These are phyloP conservation scores for Earliella scabrosa DNA, from an alignment of 1,284 basidiomycete species.

Conservation along the genomic window DNA sequence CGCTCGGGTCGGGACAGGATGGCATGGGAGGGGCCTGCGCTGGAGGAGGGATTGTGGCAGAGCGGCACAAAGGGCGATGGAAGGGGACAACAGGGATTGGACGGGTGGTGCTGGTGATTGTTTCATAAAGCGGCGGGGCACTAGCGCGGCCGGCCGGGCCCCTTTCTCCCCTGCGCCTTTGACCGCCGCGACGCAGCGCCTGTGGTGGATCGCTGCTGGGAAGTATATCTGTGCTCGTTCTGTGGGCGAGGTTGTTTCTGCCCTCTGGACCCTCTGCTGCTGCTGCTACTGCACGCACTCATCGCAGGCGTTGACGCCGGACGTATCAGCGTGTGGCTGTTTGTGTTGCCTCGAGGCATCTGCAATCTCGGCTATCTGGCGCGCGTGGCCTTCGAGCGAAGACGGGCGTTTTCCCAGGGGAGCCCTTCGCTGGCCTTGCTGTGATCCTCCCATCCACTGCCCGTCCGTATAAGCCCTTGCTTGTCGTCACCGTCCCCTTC, in stretches of 20 bases:
- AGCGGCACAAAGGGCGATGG: slow-evolving; percentile 2
- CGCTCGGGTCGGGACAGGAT: too few relatives aligned
- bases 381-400: slow-evolving; percentile 9
- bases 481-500: slow-evolving; percentile 25
- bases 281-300: neutral
- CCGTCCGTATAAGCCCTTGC: slow-evolving; percentile 28
- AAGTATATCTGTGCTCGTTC: too few relatives aligned
- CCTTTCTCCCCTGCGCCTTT: neutral
- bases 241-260: too few relatives aligned
- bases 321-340: too few relatives aligned
- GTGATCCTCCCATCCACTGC: slow-evolving; percentile 12
- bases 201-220: too few relatives aligned
- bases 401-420: too few relatives aligned
- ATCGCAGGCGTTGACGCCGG: too few relatives aligned
- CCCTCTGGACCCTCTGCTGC: too few relatives aligned
- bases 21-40: neutral
- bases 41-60: neutral
- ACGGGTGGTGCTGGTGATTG: neutral
- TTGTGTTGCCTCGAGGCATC: slow-evolving; percentile 32
- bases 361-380: slow-evolving; percentile 23
- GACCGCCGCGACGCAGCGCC: too few relatives aligned
- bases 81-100: slow-evolving; percentile 12
- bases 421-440: too few relatives aligned
- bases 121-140: slow-evolving; percentile 8
- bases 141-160: slow-evolving; percentile 4